Base-by-base conservation (phyloP, 495 filamentous ascomycete species). In the Glonium stellatum region DNA sequence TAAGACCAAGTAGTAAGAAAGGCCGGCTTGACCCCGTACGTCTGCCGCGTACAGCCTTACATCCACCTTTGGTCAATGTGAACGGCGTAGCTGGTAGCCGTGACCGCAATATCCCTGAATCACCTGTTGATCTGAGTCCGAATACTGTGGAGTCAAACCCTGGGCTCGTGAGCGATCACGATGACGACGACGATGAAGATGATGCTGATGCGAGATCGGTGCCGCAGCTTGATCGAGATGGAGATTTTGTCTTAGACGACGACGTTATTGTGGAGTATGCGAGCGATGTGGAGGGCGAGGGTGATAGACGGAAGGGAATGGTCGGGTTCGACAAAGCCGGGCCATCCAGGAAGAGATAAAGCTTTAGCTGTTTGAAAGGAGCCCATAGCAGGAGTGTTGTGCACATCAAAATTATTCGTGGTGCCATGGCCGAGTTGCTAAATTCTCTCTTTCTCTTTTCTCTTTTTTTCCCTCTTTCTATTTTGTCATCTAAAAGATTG, bases 91-190 rank as follows among this genome's bases (percentile, higher is more conserved):
- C 69, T 62, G 47, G 68, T n/a, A 64, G 62, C 35, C 59, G 54
- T 44, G 57, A 50, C 46, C 57, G 51, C 42, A 66, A 62, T 46
- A 50, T 66, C 34, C 72, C 69, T 15, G 64, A 66, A 23, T 69
- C 69, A 0, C 72, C 76, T 21, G 62, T 79, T 11, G 87, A 90
- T 53, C 75, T 93, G 37, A 92, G 87, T 66, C 90, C 91, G 8
- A 82, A 89, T 62, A 90, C 89, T 5, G 75, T 86, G 34, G 82
- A 88, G 36, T 88, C 88, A 66, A 91, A 92, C 70, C 91, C 91
- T 12, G 92, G 89, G 44, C 76, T 96, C 55, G 88, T 95, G 62
- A 92, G 88, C 73, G 91, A 96, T 71, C 87, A 92, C 69, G 87
- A 72, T 18, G 73, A 73, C 46, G 74, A 75, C 39, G 71, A 72